A percentile compares a stretch with the other conserved stretches of the same genome.
Evolutionary conservation across 2,329 filamentous ascomycete genomes (phyloP).

Genomic region (Colletotrichum lini): DNA sequence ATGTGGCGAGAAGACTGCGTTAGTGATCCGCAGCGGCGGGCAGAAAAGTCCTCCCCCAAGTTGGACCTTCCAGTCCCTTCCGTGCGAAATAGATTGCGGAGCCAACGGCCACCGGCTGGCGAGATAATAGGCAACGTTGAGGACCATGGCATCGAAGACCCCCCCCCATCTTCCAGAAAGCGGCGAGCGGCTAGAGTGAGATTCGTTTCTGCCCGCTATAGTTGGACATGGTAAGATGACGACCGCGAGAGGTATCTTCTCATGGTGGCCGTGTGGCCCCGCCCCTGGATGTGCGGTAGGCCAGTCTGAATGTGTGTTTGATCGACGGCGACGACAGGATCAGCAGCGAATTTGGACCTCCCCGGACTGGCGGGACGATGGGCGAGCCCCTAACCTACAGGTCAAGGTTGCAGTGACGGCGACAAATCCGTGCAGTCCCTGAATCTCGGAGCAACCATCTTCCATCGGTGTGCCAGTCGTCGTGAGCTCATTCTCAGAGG

Average conservation of each 20-base stretch:
- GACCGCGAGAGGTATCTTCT: background rate
- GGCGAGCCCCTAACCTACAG: background rate
- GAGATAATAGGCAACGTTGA: slow-evolving; percentile 14
- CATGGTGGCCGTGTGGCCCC: slow-evolving; percentile 11
- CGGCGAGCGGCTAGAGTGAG: slow-evolving; percentile 20
- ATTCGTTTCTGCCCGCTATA: slow-evolving; percentile 31
- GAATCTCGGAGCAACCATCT: slow-evolving; percentile 39
- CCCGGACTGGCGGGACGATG: slow-evolving; percentile 31
- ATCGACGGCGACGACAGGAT: slow-evolving; percentile 38
- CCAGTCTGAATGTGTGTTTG: slow-evolving; percentile 38
- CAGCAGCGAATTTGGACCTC: slow-evolving; percentile 25
- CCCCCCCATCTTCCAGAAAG: slow-evolving; percentile 15
- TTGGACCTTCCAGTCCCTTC: background rate
- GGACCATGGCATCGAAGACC: slow-evolving; percentile 2
- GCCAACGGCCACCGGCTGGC: background rate
- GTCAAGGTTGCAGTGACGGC: slow-evolving; percentile 17
- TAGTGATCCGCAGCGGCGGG: background rate
- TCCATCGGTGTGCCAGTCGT: slow-evolving; percentile 21
- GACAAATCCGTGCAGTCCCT: slow-evolving; percentile 28
- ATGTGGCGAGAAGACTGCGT: slow-evolving; percentile 15
- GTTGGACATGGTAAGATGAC: slow-evolving; percentile 34
- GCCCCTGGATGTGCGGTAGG: slow-evolving; percentile 16
- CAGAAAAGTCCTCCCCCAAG: slow-evolving; percentile 9
- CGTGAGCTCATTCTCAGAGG: background rate
- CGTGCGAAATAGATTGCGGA: no score